A percentile compares a stretch with the other conserved stretches of the same genome.
Conservation (phyloP, 2,329 filamentous ascomycete genomes). For the Claviceps pazoutovae region DNA sequence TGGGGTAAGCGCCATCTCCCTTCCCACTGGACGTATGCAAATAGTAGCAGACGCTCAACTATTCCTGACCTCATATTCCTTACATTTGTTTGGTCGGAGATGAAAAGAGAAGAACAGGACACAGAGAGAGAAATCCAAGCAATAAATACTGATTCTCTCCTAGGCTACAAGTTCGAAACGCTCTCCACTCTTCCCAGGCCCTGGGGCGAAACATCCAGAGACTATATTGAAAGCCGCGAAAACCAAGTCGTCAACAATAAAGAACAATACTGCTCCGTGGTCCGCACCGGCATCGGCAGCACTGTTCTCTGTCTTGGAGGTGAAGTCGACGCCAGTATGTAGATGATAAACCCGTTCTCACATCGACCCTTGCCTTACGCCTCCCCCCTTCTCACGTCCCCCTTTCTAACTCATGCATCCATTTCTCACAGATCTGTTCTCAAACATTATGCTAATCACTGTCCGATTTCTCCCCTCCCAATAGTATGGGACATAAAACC, state of each 20-base stretch:
- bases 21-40: neutral
- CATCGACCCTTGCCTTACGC: neutral
- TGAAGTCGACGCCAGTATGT: slow-evolving; percentile 74
- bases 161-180: slow-evolving; percentile 94
- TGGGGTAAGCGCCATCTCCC: slow-evolving; percentile 49
- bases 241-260: slow-evolving; percentile 68
- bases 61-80: no score
- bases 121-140: neutral
- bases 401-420: neutral
- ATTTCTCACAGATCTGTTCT: no score
- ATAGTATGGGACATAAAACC: slow-evolving; percentile 77
- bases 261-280: slow-evolving; percentile 90
- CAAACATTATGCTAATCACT: neutral
- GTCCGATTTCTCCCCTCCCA: neutral
- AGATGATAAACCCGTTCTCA: neutral
- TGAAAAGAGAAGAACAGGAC: neutral
- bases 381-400: neutral
- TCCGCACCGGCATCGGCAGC: slow-evolving; percentile 72
- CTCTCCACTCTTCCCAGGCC: slow-evolving; percentile 60
- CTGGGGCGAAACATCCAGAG: slow-evolving; percentile 59
- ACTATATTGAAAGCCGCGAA: slow-evolving; percentile 66
- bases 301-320: slow-evolving; percentile 68
- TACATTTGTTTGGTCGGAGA: neutral
- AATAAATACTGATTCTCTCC: no score
- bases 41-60: neutral